phyloP scores from a whole-genome alignment of 257 asterid genomes.

The Anisodus tanguticus region DNA sequence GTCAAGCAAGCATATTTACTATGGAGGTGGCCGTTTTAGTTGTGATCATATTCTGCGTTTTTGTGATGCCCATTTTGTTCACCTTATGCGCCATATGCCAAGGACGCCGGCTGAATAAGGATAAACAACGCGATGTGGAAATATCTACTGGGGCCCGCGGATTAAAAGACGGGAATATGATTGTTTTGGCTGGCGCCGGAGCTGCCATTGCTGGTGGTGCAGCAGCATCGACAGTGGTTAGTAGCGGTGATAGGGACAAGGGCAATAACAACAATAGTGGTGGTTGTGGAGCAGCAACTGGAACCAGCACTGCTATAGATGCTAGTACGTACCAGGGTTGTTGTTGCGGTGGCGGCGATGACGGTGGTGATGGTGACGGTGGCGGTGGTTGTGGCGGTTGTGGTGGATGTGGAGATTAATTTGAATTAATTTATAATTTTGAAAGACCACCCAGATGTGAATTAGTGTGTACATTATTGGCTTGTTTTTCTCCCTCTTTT shows the following conservation, averaged over 20 bases:
- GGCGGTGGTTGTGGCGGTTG: constrained; percentile 27
- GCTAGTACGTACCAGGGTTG: constrained; percentile 33
- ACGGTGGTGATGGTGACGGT: constrained; percentile 18
- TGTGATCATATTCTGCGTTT: neutral
- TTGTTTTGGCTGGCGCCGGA: neutral
- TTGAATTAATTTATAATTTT: neutral
- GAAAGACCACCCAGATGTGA: neutral
- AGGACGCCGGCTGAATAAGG: fast-evolving
- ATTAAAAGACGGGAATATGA: neutral
- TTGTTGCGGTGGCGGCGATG: constrained; percentile 28
- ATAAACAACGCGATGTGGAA: neutral
- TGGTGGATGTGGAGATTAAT: constrained; percentile 35
- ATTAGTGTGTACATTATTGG: neutral
- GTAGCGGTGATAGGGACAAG: neutral
- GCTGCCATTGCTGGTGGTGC: neutral
- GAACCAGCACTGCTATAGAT: neutral
- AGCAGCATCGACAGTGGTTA: neutral
- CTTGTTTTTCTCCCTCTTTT: too few species aligned
- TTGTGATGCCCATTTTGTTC: neutral
- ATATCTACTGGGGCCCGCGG: neutral
- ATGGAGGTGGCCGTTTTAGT: neutral
- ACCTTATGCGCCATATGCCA: neutral
- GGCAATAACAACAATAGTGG: neutral
- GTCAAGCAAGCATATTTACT: neutral
- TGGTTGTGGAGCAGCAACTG: constrained; percentile 6